Base-by-base conservation (phyloP, 768 basidiomycete genomes). In the Coprinopsis cinerea region DNA sequence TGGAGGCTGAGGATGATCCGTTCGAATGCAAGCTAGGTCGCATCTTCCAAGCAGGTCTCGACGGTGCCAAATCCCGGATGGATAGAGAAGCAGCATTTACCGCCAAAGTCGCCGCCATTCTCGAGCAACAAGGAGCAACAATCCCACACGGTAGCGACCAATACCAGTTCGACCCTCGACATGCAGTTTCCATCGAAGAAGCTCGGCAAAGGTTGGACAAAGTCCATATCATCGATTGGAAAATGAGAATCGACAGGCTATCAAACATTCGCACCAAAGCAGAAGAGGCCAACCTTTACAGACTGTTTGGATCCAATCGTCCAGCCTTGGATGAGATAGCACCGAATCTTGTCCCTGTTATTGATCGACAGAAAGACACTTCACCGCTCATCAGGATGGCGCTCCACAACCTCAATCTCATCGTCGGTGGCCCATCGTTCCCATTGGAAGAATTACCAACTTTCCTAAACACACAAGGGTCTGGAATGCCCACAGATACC, bases 1-100 rank as follows among this genome's bases (percentile, higher is more conserved):
- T 90, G 7, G 92, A 96, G 64, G 83, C 83, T 22, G 79, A 82
- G 20, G 94, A 98, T 63, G 88, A 92, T 57, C 78, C 83, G 1
- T 81, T 96, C 49, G 94, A 98, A 64, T 76, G 78, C 14, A 79
- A 74, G 52, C 66, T 96, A 17, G 86, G 81, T 28, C 70, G 86
- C 7, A 87, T 91, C 25, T 88, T 80, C 74, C 73, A 78, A 51
- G 77, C 81, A 42, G 92, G 91, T 0, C 66, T 77, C 30, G 78
- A 81, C 32, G 92, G 92, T 42, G 82, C 83, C 34, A 76, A 75
- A 45, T 75, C 79, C 13, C 73, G 93, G 25, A 64, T 82, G 39
- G 85, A 83, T 44, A 78, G 92, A 1, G 87, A 92, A 49, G 81
- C 83, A 26, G 90, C 88, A 1, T 95, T 95, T 63, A 68, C 72